These are phyloP conservation scores for Kandelia obovata DNA, from an alignment of 345 rosid genomes.

Conservation along the genomic window DNA sequence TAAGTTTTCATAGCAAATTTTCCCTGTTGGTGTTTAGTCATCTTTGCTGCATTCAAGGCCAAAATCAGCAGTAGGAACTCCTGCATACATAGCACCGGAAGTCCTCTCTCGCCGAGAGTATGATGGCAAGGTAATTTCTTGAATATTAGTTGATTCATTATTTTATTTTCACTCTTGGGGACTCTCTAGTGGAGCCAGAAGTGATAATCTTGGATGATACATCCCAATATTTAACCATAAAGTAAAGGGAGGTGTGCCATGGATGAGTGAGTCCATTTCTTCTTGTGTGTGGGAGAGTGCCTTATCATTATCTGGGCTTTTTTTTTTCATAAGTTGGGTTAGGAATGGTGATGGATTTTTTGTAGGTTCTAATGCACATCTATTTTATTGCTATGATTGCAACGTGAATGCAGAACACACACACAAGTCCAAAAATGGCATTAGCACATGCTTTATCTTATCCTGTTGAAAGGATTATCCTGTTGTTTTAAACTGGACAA, in stretches of 20 bases:
- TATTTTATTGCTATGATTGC: background rate
- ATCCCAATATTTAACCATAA: background rate
- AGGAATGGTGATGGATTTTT: slow-evolving; percentile 11
- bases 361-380: background rate
- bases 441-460: background rate
- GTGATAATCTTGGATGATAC: background rate
- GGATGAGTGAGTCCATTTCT: slow-evolving; percentile 16
- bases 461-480: background rate
- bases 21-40: slow-evolving; percentile 39
- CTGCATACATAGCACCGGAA: slow-evolving; percentile 91
- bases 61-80: slow-evolving; percentile 92
- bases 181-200: background rate
- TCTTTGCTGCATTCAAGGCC: slow-evolving; percentile 88
- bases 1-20: no score
- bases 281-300: slow-evolving; percentile 9
- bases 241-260: background rate
- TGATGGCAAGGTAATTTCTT: slow-evolving; percentile 62
- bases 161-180: background rate
- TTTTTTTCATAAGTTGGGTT: background rate
- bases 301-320: background rate
- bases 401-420: slow-evolving; percentile 6
- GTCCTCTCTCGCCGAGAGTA: slow-evolving; percentile 83
- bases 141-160: background rate
- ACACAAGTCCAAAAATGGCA: slow-evolving; percentile 12
- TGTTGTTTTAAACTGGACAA: no score